These are phyloP conservation scores for Thermothelomyces thermophilus DNA, from an alignment of 2,329 filamentous ascomycete species.

Conservation along the genomic window DNA sequence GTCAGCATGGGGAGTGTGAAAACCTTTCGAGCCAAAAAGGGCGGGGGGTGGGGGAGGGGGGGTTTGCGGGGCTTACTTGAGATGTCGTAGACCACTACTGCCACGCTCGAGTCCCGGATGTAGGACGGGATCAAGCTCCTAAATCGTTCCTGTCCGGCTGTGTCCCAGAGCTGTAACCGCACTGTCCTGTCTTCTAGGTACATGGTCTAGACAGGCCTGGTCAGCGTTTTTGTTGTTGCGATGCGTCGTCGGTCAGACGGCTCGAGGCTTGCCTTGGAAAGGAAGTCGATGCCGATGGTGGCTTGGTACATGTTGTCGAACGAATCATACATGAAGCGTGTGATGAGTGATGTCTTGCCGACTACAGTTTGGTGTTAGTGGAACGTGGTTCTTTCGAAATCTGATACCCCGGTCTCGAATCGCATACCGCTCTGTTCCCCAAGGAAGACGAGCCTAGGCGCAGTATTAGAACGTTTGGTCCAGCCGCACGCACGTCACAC, in stretches of 20 bases:
- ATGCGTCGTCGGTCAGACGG: not conserved
- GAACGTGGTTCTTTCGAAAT: no score
- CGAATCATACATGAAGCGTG: slow-evolving; percentile 99
- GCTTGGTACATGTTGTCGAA: slow-evolving; percentile 99
- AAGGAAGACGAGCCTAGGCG: slow-evolving; percentile 73
- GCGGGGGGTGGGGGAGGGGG: not conserved
- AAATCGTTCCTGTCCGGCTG: slow-evolving; percentile 94
- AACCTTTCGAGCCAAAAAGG: no score
- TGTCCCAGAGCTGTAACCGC: slow-evolving; percentile 96
- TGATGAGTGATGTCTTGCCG: slow-evolving; percentile 97
- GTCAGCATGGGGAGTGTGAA: not conserved
- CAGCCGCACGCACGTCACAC: not conserved
- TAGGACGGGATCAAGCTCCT: slow-evolving; percentile 95
- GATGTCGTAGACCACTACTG: slow-evolving; percentile 98
- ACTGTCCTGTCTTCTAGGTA: slow-evolving; percentile 98
- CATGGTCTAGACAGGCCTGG: slow-evolving; percentile 66
- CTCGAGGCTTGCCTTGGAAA: slow-evolving; percentile 69
- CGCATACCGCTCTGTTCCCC: slow-evolving; percentile 94
- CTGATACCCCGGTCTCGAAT: not conserved
- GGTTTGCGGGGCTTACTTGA: slow-evolving; percentile 54
- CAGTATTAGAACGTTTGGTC: slow-evolving; percentile 9
- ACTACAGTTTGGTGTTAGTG: slow-evolving; percentile 57
- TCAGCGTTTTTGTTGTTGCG: slow-evolving; percentile 5
- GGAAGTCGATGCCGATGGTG: slow-evolving; percentile 97
- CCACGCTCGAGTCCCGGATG: slow-evolving; percentile 95